Base-by-base conservation (phyloP, 192 early-diverging fungal species). In the Backusella liffmaniae region DNA sequence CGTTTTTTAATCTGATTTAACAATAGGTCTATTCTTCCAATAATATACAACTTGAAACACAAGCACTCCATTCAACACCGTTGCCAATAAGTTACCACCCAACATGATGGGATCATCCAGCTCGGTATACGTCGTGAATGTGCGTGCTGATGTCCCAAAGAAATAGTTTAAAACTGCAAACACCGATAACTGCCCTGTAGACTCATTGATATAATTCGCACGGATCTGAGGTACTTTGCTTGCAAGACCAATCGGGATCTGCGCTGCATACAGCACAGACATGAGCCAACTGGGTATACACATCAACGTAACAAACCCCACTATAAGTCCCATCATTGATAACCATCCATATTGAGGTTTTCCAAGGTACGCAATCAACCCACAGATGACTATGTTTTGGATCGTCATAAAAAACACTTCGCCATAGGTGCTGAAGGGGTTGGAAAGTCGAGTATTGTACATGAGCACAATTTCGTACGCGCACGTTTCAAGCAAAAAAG, bases 51-150 rank as follows among this genome's bases (percentile, higher is more conserved):
- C 88, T 83, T 98, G 96, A 0, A 87, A 73, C n/a, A 92, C 88
- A 41, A 98, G 78, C 21, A 96, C 76, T 32, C 84, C 90, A 81
- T 99, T 98, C 67, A 97, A 87, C 21, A 86, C 56, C 1, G 90
- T 87, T 21, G 95, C 94, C 67, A 93, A 76, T 6, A 95, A 62
- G 53, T 85, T 88, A 53, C 92, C 90, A 9, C 86, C 74, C 26
- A 99, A 81, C 76, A 99, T 87, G 16, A 94, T 77, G 16, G 86
- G 80, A 79, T 98, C 96, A 71, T 96, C 87, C 8, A 98, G 87
- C 83, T 99, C 97, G 34, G 94, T 92, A 76, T 96, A 72, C 8
- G 98, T 98, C 6, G 98, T 99, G 77, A 93, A 96, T 3, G 98
- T 85, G 71, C 98, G 89, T 3, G 97, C 98, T 0, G 90, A 85